These are phyloP conservation scores for Globisporangium canariense DNA, from an alignment of 352 stramenopile species.

Conservation along the genomic window DNA sequence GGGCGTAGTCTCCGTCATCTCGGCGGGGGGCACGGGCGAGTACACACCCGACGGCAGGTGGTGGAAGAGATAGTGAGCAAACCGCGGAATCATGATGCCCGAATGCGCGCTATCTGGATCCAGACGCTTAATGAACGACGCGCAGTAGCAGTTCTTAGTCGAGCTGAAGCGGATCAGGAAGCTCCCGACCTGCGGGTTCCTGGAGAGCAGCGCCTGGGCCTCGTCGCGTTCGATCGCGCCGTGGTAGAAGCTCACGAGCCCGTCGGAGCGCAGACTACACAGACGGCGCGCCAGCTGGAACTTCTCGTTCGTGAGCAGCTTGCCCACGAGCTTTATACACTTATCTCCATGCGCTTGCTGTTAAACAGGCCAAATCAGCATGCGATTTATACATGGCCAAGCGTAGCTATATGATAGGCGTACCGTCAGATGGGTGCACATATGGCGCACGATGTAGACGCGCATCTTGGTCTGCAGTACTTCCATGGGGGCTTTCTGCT, in stretches of 20 bases:
- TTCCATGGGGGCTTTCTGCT: conserved; percentile 16
- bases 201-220: conserved; percentile 41
- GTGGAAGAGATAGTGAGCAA: conserved; percentile 72
- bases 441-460: conserved; percentile 75
- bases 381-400: neutral
- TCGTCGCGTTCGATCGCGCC: conserved; percentile 60
- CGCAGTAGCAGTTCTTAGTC: conserved; percentile 59
- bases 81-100: conserved; percentile 23
- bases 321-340: conserved; percentile 52
- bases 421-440: conserved; percentile 74
- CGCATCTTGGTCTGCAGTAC: conserved; percentile 26
- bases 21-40: conserved; percentile 44
- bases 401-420: neutral
- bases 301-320: conserved; percentile 56
- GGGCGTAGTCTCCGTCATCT: conserved; percentile 47
- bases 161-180: conserved; percentile 80
- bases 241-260: conserved; percentile 76
- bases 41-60: conserved; percentile 64
- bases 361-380: no score
- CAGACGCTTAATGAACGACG: conserved; percentile 61
- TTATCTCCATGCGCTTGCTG: conserved; percentile 54
- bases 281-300: conserved; percentile 66
- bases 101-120: conserved; percentile 21
- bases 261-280: conserved; percentile 46
- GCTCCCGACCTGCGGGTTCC: conserved; percentile 29